Conservation (phyloP, 2,329 filamentous ascomycete genomes). For the Exserohilum rostratum region DNA sequence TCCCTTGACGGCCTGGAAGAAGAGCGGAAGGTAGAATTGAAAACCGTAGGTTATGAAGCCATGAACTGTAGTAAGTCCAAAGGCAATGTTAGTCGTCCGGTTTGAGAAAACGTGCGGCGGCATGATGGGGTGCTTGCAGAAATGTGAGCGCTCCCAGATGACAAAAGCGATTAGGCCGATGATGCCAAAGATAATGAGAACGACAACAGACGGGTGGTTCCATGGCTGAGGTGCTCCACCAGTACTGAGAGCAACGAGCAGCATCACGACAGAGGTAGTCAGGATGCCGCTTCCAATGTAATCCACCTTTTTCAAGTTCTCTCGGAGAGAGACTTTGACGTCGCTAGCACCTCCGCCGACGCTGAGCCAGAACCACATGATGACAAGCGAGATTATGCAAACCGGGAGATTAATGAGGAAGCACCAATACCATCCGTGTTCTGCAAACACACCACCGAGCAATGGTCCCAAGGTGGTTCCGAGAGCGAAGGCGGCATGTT, state of each 20-base stretch:
- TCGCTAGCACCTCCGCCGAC: conserved; percentile 17
- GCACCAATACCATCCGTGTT: conserved; percentile 54
- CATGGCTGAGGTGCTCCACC: conserved; percentile 54
- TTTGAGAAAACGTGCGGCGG: conserved; percentile 54
- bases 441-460: conserved; percentile 41
- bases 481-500: conserved; percentile 31
- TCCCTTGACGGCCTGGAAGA: conserved; percentile 38
- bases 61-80: conserved; percentile 42
- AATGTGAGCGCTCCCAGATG: conserved; percentile 48
- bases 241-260: conserved; percentile 55
- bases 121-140: conserved; percentile 46
- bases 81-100: conserved; percentile 48
- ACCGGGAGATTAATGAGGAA: conserved; percentile 51
- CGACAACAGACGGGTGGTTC: conserved; percentile 49
- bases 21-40: conserved; percentile 36
- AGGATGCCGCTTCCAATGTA: conserved; percentile 54
- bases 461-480: conserved; percentile 40
- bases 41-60: conserved; percentile 37
- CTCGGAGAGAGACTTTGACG: conserved; percentile 14
- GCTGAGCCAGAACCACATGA: conserved; percentile 43
- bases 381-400: conserved; percentile 30
- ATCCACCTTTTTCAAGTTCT: conserved; percentile 46
- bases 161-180: conserved; percentile 48
- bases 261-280: conserved; percentile 47
- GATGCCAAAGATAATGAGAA: conserved; percentile 54